phyloP scores from a whole-genome alignment of 352 stramenopile genomes.

The Phytophthora syringae region DNA sequence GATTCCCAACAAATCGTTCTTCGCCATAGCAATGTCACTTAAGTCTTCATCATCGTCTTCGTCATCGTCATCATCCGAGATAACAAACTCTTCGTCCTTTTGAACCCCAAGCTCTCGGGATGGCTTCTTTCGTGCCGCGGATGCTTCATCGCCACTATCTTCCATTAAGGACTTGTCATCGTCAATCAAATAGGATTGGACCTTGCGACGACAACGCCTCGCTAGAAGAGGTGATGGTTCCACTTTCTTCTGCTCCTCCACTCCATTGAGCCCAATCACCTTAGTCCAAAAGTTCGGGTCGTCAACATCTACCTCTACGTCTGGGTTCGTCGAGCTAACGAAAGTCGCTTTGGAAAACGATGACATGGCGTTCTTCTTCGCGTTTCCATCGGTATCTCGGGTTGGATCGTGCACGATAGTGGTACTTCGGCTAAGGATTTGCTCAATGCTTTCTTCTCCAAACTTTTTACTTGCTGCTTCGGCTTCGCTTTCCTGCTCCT shows the following conservation, averaged over 20 bases:
- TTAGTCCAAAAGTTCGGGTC: constrained; percentile 96
- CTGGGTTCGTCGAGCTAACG: constrained; percentile 85
- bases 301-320: constrained; percentile 91
- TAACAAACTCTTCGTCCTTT: constrained; percentile 78
- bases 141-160: constrained; percentile 61
- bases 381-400: constrained; percentile 44
- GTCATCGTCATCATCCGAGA: constrained; percentile 64
- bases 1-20: constrained; percentile 47
- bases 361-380: constrained; percentile 83
- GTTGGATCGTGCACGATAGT: constrained; percentile 90
- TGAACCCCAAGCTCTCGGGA: constrained; percentile 19
- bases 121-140: constrained; percentile 32
- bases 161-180: constrained; percentile 41
- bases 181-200: constrained; percentile 81
- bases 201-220: constrained; percentile 65
- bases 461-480: constrained; percentile 96
- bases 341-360: constrained; percentile 95
- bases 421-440: constrained; percentile 94
- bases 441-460: constrained; percentile 98
- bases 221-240: constrained; percentile 82
- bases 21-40: constrained; percentile 47
- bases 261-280: constrained; percentile 86
- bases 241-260: constrained; percentile 63
- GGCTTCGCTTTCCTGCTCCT: constrained; percentile 89
- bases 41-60: constrained; percentile 65